Percentiles rank a stretch among this genome's conserved stretches.
phyloP scores from a whole-genome alignment of 169 alveolate genomes.

The Prorocentrum cordatum region DNA sequence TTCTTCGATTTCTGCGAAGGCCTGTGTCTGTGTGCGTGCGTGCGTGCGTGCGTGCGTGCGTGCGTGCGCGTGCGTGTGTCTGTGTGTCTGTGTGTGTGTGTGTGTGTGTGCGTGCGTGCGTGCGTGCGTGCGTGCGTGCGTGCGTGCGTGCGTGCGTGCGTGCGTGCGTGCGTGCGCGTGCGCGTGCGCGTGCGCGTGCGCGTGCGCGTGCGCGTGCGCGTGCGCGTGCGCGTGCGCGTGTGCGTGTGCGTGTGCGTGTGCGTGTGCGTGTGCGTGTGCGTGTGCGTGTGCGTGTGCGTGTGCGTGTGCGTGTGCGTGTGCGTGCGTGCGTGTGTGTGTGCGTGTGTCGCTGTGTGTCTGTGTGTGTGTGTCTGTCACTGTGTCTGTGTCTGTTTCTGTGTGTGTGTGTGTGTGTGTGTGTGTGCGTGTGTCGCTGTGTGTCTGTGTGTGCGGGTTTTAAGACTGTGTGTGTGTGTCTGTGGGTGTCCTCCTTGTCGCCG shows the following conservation, averaged over 20 bases:
- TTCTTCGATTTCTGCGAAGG: too few species aligned
- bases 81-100: neutral
- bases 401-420: too few species aligned
- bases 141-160: neutral
- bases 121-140: neutral
- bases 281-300: neutral
- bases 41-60: neutral
- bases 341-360: too few species aligned
- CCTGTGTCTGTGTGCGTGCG: neutral
- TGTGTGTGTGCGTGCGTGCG: neutral
- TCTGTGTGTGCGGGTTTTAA: too few species aligned
- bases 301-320: neutral
- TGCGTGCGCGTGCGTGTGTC: neutral
- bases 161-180: neutral
- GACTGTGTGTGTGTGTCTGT: too few species aligned
- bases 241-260: neutral
- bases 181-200: neutral
- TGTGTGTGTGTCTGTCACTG: too few species aligned
- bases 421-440: too few species aligned
- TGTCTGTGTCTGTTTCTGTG: too few species aligned
- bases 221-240: neutral
- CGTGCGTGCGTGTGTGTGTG: neutral
- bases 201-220: neutral
- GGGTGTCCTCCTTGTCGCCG: too few species aligned
- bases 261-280: neutral